Conservation (phyloP, 1,139 yeast species). For the Suhomyces ambrosiae region DNA sequence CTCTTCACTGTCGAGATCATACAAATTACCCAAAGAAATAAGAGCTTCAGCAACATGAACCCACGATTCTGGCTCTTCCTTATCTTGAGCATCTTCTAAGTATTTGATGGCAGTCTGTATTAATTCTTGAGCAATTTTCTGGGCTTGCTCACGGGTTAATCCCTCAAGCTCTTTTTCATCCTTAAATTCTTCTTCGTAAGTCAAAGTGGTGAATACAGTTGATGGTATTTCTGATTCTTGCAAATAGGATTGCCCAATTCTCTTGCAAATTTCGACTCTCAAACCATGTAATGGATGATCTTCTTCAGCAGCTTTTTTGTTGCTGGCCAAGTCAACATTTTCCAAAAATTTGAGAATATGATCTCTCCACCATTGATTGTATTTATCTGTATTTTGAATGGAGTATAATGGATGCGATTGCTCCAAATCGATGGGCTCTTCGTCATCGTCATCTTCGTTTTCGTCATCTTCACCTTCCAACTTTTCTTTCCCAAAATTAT, state of each 20-base stretch:
- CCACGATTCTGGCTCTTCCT: constrained; percentile 79
- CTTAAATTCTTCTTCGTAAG: constrained; percentile 58
- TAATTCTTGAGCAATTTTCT: constrained; percentile 49
- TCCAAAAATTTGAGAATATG: constrained; percentile 49
- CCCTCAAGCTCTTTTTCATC: constrained; percentile 43
- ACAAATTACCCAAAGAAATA: constrained; percentile 74
- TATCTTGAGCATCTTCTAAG: constrained; percentile 60
- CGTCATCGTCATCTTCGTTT: constrained; percentile 33
- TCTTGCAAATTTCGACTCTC: constrained; percentile 42
- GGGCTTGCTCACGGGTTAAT: constrained; percentile 45
- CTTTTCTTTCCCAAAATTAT: constrained; percentile 59
- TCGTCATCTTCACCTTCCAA: constrained; percentile 46
- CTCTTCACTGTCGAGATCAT: constrained; percentile 61
- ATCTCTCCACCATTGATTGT: constrained; percentile 59
- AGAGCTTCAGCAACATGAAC: constrained; percentile 83
- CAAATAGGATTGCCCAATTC: constrained; percentile 62
- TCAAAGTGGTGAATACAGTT: constrained; percentile 54
- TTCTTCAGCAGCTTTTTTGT: constrained; percentile 16
- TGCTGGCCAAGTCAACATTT: constrained; percentile 25
- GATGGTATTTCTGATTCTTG: constrained; percentile 67
- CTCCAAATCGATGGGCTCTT: constrained; percentile 37
- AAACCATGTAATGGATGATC: constrained; percentile 20
- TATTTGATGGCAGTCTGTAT: constrained; percentile 59
- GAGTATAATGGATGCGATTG: constrained; percentile 56
- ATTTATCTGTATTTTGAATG: constrained; percentile 39